Evolutionary conservation across 176 grass and related monocot genomes (phyloP).

Genomic region (Oryza longistaminata): DNA sequence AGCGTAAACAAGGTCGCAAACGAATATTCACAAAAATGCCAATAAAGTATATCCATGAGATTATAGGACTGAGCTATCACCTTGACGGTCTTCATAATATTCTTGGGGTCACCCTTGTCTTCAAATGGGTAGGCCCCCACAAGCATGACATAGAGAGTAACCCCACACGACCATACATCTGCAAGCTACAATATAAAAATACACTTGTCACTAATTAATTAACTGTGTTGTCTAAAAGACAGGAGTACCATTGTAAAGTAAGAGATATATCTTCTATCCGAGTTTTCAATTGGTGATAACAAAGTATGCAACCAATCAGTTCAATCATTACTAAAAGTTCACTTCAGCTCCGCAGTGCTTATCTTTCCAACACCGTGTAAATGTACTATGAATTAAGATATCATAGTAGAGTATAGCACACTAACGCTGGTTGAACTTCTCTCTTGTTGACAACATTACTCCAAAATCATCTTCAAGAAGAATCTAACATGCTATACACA

Average conservation of each 20-base stretch:
- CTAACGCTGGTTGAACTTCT: neutral
- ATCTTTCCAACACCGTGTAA: constrained; percentile 12
- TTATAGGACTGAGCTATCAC: constrained; percentile 37
- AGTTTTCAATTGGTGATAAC: neutral
- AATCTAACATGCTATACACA: neutral
- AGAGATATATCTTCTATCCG: neutral
- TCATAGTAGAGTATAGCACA: neutral
- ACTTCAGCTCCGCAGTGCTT: neutral
- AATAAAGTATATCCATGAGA: neutral
- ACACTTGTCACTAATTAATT: neutral
- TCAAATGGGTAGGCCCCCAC: constrained; percentile 90
- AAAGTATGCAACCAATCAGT: constrained; percentile 4
- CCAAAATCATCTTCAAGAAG: neutral
- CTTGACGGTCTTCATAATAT: constrained; percentile 72
- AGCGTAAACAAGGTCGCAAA: neutral
- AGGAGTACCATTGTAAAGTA: neutral
- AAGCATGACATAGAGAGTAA: constrained; percentile 91
- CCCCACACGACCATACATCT: constrained; percentile 97
- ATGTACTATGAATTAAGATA: constrained; percentile 5
- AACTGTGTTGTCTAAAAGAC: neutral
- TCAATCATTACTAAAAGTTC: neutral
- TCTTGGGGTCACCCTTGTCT: constrained; percentile 85
- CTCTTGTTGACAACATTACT: neutral
- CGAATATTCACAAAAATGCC: neutral
- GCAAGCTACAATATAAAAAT: constrained; percentile 54